Evolutionary conservation across 495 filamentous ascomycete species (phyloP).

Genomic region (Penicillium maclennaniae): DNA sequence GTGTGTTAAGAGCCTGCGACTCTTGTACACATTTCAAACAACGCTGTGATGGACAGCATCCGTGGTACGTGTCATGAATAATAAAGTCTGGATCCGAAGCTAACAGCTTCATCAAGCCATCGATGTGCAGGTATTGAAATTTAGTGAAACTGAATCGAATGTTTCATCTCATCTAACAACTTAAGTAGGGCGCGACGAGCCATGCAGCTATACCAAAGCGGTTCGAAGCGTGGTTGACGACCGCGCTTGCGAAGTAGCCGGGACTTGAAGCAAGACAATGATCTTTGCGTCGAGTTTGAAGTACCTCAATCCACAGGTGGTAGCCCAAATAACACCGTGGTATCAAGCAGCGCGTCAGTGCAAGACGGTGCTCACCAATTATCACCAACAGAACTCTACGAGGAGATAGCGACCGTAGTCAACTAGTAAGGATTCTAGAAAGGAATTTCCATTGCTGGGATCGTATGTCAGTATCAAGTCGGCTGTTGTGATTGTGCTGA

Average conservation of each 20-base stretch:
- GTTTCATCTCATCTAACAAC: not conserved
- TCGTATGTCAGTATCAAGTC: constrained; percentile 32
- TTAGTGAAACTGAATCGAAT: not conserved
- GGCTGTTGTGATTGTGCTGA: constrained; percentile 32
- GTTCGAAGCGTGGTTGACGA: constrained; percentile 19
- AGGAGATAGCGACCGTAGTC: constrained; percentile 46
- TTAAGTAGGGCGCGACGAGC: constrained; percentile 10
- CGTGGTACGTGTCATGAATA: constrained; percentile 7
- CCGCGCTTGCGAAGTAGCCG: constrained; percentile 5
- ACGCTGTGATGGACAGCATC: constrained; percentile 17
- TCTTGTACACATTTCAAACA: constrained; percentile 16
- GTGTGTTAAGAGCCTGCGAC: constrained; percentile 16
- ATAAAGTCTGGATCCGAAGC: not conserved
- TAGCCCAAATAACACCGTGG: constrained; percentile 2
- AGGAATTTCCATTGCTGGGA: constrained; percentile 35
- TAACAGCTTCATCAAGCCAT: constrained; percentile 5
- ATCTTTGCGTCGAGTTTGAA: not conserved
- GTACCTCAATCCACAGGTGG: not conserved
- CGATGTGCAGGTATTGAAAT: constrained; percentile 12
- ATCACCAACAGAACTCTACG: constrained; percentile 18
- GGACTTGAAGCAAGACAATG: not conserved
- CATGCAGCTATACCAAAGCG: constrained; percentile 15
- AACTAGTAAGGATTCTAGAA: constrained; percentile 42
- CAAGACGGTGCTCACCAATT: not conserved
- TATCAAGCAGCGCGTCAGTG: constrained; percentile 1